Evolutionary conservation across 805 yeast genomes (phyloP).

Genomic region (Diddensiella santjacobensis): DNA sequence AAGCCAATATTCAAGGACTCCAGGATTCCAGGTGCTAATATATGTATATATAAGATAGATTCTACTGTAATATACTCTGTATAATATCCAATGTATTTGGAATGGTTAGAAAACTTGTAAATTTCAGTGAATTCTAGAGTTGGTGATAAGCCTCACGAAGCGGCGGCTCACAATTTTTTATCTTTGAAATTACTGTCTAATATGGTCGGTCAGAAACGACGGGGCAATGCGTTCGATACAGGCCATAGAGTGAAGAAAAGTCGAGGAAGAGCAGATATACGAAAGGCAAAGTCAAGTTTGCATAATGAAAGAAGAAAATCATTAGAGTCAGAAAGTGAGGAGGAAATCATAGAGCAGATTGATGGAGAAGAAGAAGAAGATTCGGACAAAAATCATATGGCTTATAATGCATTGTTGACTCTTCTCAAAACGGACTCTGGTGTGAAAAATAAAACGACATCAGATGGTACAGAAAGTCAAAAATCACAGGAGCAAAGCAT

Average conservation of each 20-base stretch:
- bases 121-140: not conserved
- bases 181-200: not conserved
- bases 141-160: not conserved
- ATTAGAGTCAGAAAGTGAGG: conserved; percentile 12
- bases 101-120: too few species aligned
- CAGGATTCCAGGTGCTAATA: too few species aligned
- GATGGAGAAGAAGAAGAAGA: conserved; percentile 17
- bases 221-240: not conserved
- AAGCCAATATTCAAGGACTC: too few species aligned
- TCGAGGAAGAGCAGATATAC: not conserved
- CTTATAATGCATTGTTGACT: conserved; percentile 62
- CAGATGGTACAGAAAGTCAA: not conserved
- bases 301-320: too few species aligned
- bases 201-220: not conserved
- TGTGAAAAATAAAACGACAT: conserved; percentile 11
- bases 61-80: too few species aligned
- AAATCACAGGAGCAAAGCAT: conserved; percentile 28
- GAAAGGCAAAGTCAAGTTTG: not conserved
- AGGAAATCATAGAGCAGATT: conserved; percentile 4
- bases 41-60: too few species aligned
- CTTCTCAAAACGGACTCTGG: conserved; percentile 46
- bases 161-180: not conserved
- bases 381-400: conserved; percentile 35
- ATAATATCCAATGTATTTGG: too few species aligned
- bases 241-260: not conserved